Conservation (phyloP, 306 rosid species). For the Castanea mollissima region DNA sequence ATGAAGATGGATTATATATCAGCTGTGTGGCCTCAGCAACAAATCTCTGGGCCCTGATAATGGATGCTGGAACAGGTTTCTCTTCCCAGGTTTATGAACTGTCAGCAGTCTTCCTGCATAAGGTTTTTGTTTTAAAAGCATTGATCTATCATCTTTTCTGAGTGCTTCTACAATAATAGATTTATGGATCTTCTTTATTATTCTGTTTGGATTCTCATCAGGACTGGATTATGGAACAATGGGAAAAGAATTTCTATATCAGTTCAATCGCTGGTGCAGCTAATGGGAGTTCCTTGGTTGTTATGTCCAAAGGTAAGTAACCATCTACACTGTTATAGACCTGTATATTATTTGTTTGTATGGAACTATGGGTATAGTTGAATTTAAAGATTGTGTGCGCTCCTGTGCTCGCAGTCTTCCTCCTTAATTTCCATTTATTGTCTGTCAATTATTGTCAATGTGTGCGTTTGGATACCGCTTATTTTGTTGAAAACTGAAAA, state of each 20-base stretch:
- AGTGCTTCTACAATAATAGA: slow-evolving; percentile 2
- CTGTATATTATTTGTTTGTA: too few species aligned
- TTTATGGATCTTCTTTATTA: slow-evolving; percentile 13
- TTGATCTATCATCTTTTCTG: slow-evolving; percentile 17
- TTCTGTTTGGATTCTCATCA: slow-evolving; percentile 34
- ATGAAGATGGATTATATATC: slow-evolving; percentile 85
- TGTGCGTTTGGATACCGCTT: neutral
- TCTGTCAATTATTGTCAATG: neutral
- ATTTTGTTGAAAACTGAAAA: too few species aligned
- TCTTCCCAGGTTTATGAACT: slow-evolving; percentile 85
- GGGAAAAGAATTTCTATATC: slow-evolving; percentile 91
- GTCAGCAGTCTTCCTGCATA: slow-evolving; percentile 77
- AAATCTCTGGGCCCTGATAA: slow-evolving; percentile 86
- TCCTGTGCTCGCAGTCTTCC: neutral
- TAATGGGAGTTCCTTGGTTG: slow-evolving; percentile 93
- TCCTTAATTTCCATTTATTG: neutral
- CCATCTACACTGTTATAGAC: neutral
- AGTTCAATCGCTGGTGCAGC: slow-evolving; percentile 90
- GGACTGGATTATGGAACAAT: slow-evolving; percentile 99
- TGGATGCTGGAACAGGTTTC: slow-evolving; percentile 95
- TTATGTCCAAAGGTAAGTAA: slow-evolving; percentile 87
- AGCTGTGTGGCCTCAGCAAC: slow-evolving; percentile 79
- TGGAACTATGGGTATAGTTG: neutral
- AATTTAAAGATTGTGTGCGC: neutral
- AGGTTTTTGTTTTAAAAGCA: slow-evolving; percentile 44